Percentiles rank a stretch among this genome's conserved stretches.
These are phyloP conservation scores for Globisporangium paroecandrum DNA, from an alignment of 352 stramenopile species.

Conservation along the genomic window DNA sequence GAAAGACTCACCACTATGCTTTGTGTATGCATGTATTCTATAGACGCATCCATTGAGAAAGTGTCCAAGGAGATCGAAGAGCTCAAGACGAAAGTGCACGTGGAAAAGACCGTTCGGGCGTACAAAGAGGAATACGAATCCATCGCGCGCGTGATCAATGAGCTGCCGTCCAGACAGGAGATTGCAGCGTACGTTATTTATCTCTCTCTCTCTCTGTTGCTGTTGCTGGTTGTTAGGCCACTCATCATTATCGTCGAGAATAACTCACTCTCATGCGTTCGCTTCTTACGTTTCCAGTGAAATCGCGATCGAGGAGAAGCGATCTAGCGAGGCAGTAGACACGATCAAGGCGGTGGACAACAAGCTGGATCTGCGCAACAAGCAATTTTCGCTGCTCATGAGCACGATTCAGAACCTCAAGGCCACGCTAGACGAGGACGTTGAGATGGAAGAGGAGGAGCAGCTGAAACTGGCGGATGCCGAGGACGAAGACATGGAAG, in stretches of 20 bases:
- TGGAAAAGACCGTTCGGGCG: slow-evolving; percentile 67
- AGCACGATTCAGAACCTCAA: slow-evolving; percentile 84
- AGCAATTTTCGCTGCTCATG: slow-evolving; percentile 82
- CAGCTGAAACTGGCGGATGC: slow-evolving; percentile 28
- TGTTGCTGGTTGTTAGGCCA: not conserved
- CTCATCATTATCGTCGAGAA: not conserved
- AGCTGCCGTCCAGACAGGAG: slow-evolving; percentile 62
- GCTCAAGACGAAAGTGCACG: slow-evolving; percentile 71
- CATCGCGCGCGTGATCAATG: slow-evolving; percentile 78
- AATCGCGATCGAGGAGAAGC: slow-evolving; percentile 56
- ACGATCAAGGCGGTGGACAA: slow-evolving; percentile 50
- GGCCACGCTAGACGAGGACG: slow-evolving; percentile 69
- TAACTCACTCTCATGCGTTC: not conserved
- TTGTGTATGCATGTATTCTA: not conserved
- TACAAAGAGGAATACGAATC: slow-evolving; percentile 91
- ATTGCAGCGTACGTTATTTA: slow-evolving; percentile 41
- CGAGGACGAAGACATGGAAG: slow-evolving; percentile 76
- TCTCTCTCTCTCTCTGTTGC: not conserved
- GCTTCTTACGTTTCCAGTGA: slow-evolving; percentile 24
- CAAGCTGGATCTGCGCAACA: slow-evolving; percentile 65
- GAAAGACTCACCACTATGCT: not conserved
- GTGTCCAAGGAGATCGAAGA: slow-evolving; percentile 71
- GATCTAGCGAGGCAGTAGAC: slow-evolving; percentile 50
- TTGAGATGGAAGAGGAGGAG: slow-evolving; percentile 55
- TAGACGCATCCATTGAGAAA: slow-evolving; percentile 51